Base-by-base conservation (phyloP, 371 early-diverging fungal genomes). In the Syncephalastrum contaminatum region DNA sequence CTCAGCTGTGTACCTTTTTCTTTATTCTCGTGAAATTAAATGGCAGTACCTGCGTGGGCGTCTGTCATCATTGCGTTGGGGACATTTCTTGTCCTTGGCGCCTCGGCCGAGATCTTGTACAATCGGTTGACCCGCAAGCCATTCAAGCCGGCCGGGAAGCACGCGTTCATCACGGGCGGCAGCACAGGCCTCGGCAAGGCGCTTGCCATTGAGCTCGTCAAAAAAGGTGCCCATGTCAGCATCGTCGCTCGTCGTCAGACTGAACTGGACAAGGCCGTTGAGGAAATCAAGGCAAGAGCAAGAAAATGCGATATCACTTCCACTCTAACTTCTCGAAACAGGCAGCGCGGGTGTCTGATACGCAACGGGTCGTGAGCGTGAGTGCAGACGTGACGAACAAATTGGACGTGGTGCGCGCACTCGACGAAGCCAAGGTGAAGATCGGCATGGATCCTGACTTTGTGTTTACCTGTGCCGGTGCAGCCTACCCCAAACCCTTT, bases 91-190 rank as follows among this genome's bases (percentile, higher is more conserved):
- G 57, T 57, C 0, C 49, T 64, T 19, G 62, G 66, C 13, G 27
- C 63, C 21, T 53, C 60, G 0, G 56, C 56, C 25, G 71, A 76
- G 21, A 58, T 47, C 18, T 15, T 76, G 6, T 68, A 72, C 40
- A 51, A 40, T 14, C 64, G 60, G 2, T 24, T 69, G 4, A 67
- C 66, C 10, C 70, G 73, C 15, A 51, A 58, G 1, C 74, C 80
- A 14, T 74, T 74, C 22, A 56, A 59, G 24, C 73, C 76, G 15
- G 66, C 65, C 8, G 70, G 70, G n/a, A 75, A 87, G 67, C 91
- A 90, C 67, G 86, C 90, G 48, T 88, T 95, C 58, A 81, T 99
- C 39, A 93, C 97, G 0, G 99, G 99, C 52, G 98, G 94, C 58
- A 94, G 94, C 60, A 86, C 88, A 22, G 99, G 99, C 1, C 81